Evolutionary conservation across 2,329 filamentous ascomycete genomes (phyloP).

Genomic region (Cylindrodendrum hubeiense): DNA sequence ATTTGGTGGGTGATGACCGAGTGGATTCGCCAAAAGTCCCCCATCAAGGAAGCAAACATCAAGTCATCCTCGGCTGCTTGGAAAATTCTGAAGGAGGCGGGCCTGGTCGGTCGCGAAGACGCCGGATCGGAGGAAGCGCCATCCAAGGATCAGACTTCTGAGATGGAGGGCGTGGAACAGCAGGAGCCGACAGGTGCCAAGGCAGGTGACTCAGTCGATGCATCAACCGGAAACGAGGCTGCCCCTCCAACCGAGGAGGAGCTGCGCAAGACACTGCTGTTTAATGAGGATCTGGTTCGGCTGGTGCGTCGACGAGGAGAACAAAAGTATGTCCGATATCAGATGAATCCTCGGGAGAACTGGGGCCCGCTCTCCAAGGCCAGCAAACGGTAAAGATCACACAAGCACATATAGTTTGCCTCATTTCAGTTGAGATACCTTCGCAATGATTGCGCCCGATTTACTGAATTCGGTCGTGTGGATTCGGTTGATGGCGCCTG

Average conservation of each 20-base stretch:
- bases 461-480: not conserved
- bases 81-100: slow-evolving; percentile 68
- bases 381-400: slow-evolving; percentile 70
- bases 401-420: not conserved
- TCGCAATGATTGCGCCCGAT: not conserved
- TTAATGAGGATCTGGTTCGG: slow-evolving; percentile 82
- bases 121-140: slow-evolving; percentile 31
- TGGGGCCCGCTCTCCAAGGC: slow-evolving; percentile 87
- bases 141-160: slow-evolving; percentile 44
- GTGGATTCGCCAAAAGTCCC: slow-evolving; percentile 85
- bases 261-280: slow-evolving; percentile 72
- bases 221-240: slow-evolving; percentile 36
- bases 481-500: not conserved
- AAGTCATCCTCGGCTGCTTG: slow-evolving; percentile 79
- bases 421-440: not conserved
- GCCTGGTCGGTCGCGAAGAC: slow-evolving; percentile 52
- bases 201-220: slow-evolving; percentile 28
- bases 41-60: slow-evolving; percentile 79
- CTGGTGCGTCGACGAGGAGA: slow-evolving; percentile 76
- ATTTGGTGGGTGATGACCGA: slow-evolving; percentile 96
- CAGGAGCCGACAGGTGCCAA: slow-evolving; percentile 25
- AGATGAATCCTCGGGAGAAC: slow-evolving; percentile 89
- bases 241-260: slow-evolving; percentile 46
- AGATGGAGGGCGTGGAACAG: slow-evolving; percentile 56
- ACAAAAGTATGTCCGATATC: slow-evolving; percentile 85